Base-by-base conservation (phyloP, 2,329 filamentous ascomycete genomes). In the Trichophyton equinum region DNA sequence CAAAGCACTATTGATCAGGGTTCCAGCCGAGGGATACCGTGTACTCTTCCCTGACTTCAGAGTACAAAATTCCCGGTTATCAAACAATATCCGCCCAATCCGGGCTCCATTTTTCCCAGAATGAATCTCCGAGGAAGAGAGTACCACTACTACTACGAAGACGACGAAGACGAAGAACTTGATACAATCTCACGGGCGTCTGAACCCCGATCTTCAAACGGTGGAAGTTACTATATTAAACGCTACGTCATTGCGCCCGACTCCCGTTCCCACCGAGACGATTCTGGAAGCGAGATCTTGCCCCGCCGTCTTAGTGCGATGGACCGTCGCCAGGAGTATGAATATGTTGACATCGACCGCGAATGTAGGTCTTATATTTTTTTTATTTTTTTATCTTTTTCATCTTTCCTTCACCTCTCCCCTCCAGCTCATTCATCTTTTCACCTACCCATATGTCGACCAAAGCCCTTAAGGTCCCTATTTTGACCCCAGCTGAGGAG, bases 181-280 rank as follows among this genome's bases (percentile, higher is more conserved):
- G 49, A 53, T n/a, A 33, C 22, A 53, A 33, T 53, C 25, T 30
- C 27, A n/a, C 49, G 22, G 13, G 22, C n/a, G 13, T 33, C 22
- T 15, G 49, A 30, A 53, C 20, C 49, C 49, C 49, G 49, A 53
- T 53, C 49, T 30, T 27, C 49, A 53, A 20, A 47, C 44, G 49
- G 18, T 25, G 25, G 49, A 25, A 53, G 49, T 9, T 53, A 53
- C 25, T 53, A 22, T 53, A 53, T 53, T 66, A 82, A 82, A 69
- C 81, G 82, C 67, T 85, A 86, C 75, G 73, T 77, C 65, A 71
- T 79, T 61, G 70, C 73, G 51, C 68, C 71, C 20, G 69, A 70
- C 59, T 11, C 44, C 44, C 70, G 72, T 18, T 72, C 72, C 60
- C 67, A 70, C 49, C 69, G 71, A 49, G 72, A 73, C 8, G 69